phyloP scores from a whole-genome alignment of 192 early-diverging fungal species.

The Backusella morwellensis region DNA sequence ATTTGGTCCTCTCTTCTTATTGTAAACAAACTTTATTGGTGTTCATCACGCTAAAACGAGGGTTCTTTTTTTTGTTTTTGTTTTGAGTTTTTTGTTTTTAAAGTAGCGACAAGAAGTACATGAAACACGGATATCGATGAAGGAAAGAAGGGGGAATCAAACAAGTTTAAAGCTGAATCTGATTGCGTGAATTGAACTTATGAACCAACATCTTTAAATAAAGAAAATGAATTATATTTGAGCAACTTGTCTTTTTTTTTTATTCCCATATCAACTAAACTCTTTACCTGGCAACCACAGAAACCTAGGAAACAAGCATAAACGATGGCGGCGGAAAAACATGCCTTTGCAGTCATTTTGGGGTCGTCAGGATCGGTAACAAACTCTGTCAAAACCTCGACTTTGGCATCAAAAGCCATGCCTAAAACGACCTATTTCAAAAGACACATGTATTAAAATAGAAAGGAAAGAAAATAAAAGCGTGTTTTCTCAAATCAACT shows the following conservation, averaged over 20 bases:
- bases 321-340: slow-evolving; percentile 46
- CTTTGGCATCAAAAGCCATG: slow-evolving; percentile 43
- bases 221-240: neutral
- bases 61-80: neutral
- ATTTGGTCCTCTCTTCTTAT: neutral
- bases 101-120: slow-evolving; percentile 1
- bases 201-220: slow-evolving; percentile 30
- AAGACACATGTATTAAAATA: neutral
- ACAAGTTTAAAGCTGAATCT: slow-evolving; percentile 34
- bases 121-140: slow-evolving; percentile 13
- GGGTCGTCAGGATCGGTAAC: slow-evolving; percentile 45
- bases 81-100: slow-evolving; percentile 6
- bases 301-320: slow-evolving; percentile 52
- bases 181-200: slow-evolving; percentile 36
- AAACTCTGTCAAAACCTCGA: slow-evolving; percentile 47
- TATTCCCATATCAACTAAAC: neutral
- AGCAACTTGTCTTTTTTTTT: neutral
- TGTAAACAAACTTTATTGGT: neutral
- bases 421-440: slow-evolving; percentile 32
- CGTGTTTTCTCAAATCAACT: slow-evolving; percentile 1
- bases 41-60: neutral
- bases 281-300: slow-evolving; percentile 49
- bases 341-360: slow-evolving; percentile 44
- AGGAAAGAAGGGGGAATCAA: neutral
- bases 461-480: neutral